phyloP scores from a whole-genome alignment of 2,329 filamentous ascomycete species.

The Cordyceps javanica region DNA sequence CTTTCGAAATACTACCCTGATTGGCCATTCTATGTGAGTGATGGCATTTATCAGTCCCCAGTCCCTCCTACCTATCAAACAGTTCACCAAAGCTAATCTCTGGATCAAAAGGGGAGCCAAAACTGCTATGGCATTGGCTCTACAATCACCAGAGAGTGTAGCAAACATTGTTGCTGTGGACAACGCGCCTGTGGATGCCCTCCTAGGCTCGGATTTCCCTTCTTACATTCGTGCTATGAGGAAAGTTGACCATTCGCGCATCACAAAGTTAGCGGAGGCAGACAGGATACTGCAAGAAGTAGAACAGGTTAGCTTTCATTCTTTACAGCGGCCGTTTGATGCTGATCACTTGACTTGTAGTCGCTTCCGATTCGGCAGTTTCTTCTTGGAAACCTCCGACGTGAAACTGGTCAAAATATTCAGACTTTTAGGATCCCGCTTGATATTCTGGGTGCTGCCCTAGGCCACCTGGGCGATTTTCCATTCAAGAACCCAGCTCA shows the following conservation, averaged over 20 bases:
- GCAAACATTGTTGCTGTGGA: slow-evolving; percentile 76
- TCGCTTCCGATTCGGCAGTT: slow-evolving; percentile 80
- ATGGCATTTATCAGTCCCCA: neutral
- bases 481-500: slow-evolving; percentile 71
- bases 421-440: slow-evolving; percentile 78
- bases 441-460: slow-evolving; percentile 56
- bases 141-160: slow-evolving; percentile 62
- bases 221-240: slow-evolving; percentile 82
- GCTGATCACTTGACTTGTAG: slow-evolving; percentile 25
- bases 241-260: slow-evolving; percentile 62
- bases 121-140: slow-evolving; percentile 79
- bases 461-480: slow-evolving; percentile 80
- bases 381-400: slow-evolving; percentile 76
- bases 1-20: slow-evolving; percentile 66
- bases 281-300: slow-evolving; percentile 71
- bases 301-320: slow-evolving; percentile 49
- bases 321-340: neutral
- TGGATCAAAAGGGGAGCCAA: slow-evolving; percentile 67
- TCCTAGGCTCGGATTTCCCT: slow-evolving; percentile 66
- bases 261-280: slow-evolving; percentile 68
- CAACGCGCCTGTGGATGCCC: slow-evolving; percentile 82
- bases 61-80: neutral
- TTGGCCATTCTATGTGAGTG: slow-evolving; percentile 85
- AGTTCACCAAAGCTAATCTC: neutral
- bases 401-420: slow-evolving; percentile 41